Percentiles rank a stretch among this genome's conserved stretches.
Conservation (phyloP, 2,329 filamentous ascomycete species). For the Talaromyces atroroseus region DNA sequence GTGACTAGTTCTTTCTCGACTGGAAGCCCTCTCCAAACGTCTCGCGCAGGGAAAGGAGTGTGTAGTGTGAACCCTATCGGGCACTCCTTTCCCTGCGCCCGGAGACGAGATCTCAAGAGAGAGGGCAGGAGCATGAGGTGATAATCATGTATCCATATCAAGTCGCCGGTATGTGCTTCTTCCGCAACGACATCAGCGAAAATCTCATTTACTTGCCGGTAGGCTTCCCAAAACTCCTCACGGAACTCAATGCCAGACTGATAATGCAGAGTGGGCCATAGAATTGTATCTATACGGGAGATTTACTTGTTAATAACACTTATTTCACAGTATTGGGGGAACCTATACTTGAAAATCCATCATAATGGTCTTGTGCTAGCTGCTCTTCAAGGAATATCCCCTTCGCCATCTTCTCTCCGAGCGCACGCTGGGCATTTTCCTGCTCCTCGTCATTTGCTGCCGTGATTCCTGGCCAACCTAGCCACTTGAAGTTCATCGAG, state of each 20-base stretch:
- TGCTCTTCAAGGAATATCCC: slow-evolving; percentile 85
- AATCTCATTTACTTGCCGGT: slow-evolving; percentile 79
- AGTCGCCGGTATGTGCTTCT: slow-evolving; percentile 75
- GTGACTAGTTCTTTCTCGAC: slow-evolving; percentile 76
- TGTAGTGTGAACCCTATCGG: slow-evolving; percentile 95
- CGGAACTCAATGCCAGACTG: slow-evolving; percentile 92
- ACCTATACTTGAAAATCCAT: slow-evolving; percentile 80
- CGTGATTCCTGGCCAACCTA: slow-evolving; percentile 88
- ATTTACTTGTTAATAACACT: neutral
- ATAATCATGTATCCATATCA: slow-evolving; percentile 96
- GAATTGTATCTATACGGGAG: slow-evolving; percentile 65
- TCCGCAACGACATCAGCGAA: slow-evolving; percentile 79
- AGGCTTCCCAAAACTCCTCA: slow-evolving; percentile 80
- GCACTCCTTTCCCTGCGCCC: slow-evolving; percentile 66
- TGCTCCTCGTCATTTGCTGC: slow-evolving; percentile 69
- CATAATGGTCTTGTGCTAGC: slow-evolving; percentile 86
- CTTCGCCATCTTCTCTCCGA: slow-evolving; percentile 75
- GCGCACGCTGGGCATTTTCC: slow-evolving; percentile 59
- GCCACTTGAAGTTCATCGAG: slow-evolving; percentile 87
- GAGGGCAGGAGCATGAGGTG: slow-evolving; percentile 87
- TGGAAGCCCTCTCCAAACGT: slow-evolving; percentile 86
- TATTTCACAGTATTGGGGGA: neutral
- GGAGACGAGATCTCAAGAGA: slow-evolving; percentile 73
- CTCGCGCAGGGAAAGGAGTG: slow-evolving; percentile 86
- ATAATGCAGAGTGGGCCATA: slow-evolving; percentile 96